Conservation (phyloP, 2,329 filamentous ascomycete species). For the Fusarium nisikadoi region DNA sequence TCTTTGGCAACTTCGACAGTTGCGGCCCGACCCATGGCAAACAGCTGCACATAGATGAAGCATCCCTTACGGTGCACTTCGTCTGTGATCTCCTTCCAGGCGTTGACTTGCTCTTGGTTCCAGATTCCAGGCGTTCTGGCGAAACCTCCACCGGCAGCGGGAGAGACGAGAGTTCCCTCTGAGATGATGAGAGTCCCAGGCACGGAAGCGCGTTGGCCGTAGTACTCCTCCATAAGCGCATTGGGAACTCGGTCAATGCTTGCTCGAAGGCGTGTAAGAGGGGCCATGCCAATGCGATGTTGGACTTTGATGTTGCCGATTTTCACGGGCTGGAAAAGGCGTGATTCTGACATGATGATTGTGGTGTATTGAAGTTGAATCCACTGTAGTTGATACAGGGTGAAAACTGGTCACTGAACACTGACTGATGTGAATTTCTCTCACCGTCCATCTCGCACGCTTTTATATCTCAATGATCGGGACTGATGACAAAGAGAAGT, state of each 20-base stretch:
- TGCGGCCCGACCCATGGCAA: slow-evolving; percentile 68
- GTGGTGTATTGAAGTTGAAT: accelerated
- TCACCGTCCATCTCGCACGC: accelerated
- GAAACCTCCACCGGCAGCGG: slow-evolving; percentile 47
- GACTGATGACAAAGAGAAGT: not conserved
- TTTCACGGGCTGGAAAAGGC: slow-evolving; percentile 56
- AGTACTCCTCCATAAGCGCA: slow-evolving; percentile 57
- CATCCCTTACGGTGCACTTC: slow-evolving; percentile 71
- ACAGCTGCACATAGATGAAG: slow-evolving; percentile 71
- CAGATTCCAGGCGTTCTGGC: slow-evolving; percentile 68
- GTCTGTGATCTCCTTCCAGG: slow-evolving; percentile 70
- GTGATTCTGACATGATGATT: slow-evolving; percentile 28
- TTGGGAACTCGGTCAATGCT: slow-evolving; percentile 49
- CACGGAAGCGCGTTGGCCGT: slow-evolving; percentile 54
- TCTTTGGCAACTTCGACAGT: slow-evolving; percentile 41
- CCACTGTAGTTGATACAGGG: accelerated
- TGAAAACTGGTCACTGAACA: accelerated
- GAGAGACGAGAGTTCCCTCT: slow-evolving; percentile 58
- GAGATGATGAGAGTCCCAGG: slow-evolving; percentile 57
- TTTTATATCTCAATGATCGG: not conserved
- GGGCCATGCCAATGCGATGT: slow-evolving; percentile 64
- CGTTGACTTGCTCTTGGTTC: slow-evolving; percentile 63
- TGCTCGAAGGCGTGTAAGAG: slow-evolving; percentile 64
- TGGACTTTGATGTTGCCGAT: slow-evolving; percentile 53
- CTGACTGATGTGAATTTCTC: accelerated